Evolutionary conservation across 805 yeast species (phyloP), one percentile per base, ranked within the genome.

Genomic region (Candida glaebosa): DNA sequence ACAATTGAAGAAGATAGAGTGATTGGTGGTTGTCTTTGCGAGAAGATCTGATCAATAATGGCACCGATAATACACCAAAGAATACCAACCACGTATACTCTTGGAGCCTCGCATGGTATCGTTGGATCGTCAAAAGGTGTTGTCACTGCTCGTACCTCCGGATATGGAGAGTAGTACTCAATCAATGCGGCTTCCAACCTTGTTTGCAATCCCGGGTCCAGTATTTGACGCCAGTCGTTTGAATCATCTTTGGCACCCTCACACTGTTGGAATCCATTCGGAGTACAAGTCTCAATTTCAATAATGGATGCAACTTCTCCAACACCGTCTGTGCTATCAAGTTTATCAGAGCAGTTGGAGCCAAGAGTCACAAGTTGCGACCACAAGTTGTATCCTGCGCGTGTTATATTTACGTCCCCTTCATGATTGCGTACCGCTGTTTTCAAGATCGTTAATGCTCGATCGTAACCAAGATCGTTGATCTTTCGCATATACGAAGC

Each of bases 41-140:
- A 59, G 54, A 79, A 80, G 51, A 79, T 78, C 49, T 76, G 75
- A 52, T 79, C 78, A 47, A 78, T 65, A 47, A 76, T 74, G 32
- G 80, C 54, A 16, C 81, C 80, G 17, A 79, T 57, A 17, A 69
- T 61, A 3, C 77, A 71, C 73, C 81, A 71, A 31, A 76, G 50
- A 2, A 75, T 44, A 1, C 77, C 79, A 16, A 80, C 58, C 4
- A 68, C 61, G 68, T 82, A 81, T 48, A 75, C 75, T 51, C 76
- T 56, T 38, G 65, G 38, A 4, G 75, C 69, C 58, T 72, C 71
- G 26, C 58, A 56, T 9, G 52, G 52, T 35, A 60, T 44, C 4
- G 53, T 50, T 12, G 71, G 71, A 54, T 67, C 67, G 48, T 66
- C 75, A 33, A 51, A 59, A n/a, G 60, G 53, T 31, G 53, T 60